Evolutionary conservation across 169 alveolate genomes (phyloP), one percentile per base, ranked within the genome.

Genomic region (Plasmodium falciparum): DNA sequence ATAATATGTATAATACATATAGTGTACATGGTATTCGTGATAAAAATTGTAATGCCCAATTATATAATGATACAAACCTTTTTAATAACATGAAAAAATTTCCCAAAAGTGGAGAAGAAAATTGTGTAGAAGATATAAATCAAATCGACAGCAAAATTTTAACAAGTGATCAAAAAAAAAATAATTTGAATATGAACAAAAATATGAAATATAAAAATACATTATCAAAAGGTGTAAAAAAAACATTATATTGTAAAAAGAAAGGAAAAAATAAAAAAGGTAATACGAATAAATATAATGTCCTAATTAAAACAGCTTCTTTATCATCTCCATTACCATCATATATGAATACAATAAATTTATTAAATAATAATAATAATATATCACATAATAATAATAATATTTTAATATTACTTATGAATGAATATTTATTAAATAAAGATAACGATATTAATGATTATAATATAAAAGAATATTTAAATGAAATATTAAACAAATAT

Each of bases 401-500:
- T 43, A 67, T 6, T 33, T 39, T 39, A n/a, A 39, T n/a, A 17
- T 20, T 29, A 7, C 13, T 47, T 8, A 50, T n/a, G 47, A 67
- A 67, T 43, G 58, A 67, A n/a, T 15, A 67, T 67, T 33, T 39
- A 69, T 15, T 8, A 2, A n/a, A 20, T n/a, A 69, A 39, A 33
- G 17, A 50, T 49, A 50, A 22, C 24, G 80, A 50, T 71, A 29
- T 26, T 24, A 15, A 9, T 63, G 9, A 17, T 54, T 13, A 61
- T 26, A 61, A 20, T 20, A 39, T 66, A 17, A 66, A 33, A 26
- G 74, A 66, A 4, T n/a, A 33, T 13, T 15, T 66, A 17, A 66
- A 29, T 11, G 74, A 66, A 13, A 20, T 66, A 4, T 13, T 66
- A 29, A 24, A 26, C 2, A 66, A 12, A 33, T 66, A 66, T 13